Base-by-base conservation (phyloP, 2,329 filamentous ascomycete species). In the Scleromitrula shiraiana region DNA sequence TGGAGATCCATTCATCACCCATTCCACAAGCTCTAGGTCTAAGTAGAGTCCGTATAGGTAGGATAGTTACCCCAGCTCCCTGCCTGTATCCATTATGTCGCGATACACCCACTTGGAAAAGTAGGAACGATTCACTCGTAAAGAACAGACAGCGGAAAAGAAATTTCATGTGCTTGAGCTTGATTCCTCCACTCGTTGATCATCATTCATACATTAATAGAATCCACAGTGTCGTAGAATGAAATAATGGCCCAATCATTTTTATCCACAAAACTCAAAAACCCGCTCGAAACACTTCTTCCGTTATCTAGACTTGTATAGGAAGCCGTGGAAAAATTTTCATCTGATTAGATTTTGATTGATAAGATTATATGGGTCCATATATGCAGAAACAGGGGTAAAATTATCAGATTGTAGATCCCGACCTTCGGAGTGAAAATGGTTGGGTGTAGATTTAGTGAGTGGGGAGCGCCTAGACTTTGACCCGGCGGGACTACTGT, bases 341-440 rank as follows among this genome's bases (percentile, higher is more conserved):
- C 38, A 48, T 48, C 45, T 36, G 45, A 48, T 42, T 48, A 48
- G 45, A 48, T n/a, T n/a, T 48, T 35, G 42, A 45, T 45, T 38
- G 45, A 47, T 47, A 48, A 48, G 45, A 47, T 47, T 42, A 42
- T 14, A 4, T 15, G n/a, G 19, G 6, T 17, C 32, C 12, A 17
- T 46, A 6, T 37, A 7, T 9, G 15, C 19, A 37, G 2, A 14
- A 15, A 38, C 5, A n/a, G 23, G 26, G n/a, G n/a, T 17, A 20
- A 17, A 19, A 3, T 39, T 38, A 45, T 45, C 44, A 42, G 40
- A 42, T 42, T 14, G 29, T 17, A 22, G 5, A 29, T 41, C 23
- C 37, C 37, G 22, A 35, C 6, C 12, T 12, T 26, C 27, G 45
- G 30, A 47, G 15, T 7, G 15, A n/a, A 38, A 38, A 2, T 38